A percentile compares a stretch with the other conserved stretches of the same genome.
These are phyloP conservation scores for Allium sativum DNA, from an alignment of 106 monocot species.

Conservation along the genomic window DNA sequence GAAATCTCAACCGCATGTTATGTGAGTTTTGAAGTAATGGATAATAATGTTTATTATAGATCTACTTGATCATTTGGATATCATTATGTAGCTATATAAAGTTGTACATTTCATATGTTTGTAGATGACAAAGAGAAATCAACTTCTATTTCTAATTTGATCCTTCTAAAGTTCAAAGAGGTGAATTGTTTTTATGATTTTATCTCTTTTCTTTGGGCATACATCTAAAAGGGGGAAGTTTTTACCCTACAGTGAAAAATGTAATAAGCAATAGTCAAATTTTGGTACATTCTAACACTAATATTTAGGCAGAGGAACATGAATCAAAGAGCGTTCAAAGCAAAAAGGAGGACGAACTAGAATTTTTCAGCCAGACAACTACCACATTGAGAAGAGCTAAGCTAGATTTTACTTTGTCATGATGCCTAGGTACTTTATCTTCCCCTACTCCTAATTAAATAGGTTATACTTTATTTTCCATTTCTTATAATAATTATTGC, in stretches of 20 bases:
- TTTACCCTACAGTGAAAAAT: too few species aligned
- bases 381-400: slow-evolving; percentile 46
- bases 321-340: slow-evolving; percentile 43
- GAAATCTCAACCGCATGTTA: too few species aligned
- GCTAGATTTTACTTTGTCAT: slow-evolving; percentile 43
- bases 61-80: too few species aligned
- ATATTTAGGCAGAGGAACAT: slow-evolving; percentile 60
- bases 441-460: not conserved
- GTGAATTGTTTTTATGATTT: slow-evolving; percentile 36
- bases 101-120: slow-evolving; percentile 10
- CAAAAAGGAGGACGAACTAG: slow-evolving; percentile 56
- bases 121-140: slow-evolving; percentile 75
- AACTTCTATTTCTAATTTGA: slow-evolving; percentile 71
- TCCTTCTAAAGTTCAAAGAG: slow-evolving; percentile 90
- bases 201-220: too few species aligned
- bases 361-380: slow-evolving; percentile 48
- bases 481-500: too few species aligned
- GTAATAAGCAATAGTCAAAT: too few species aligned
- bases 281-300: not conserved
- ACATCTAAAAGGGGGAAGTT: too few species aligned
- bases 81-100: too few species aligned
- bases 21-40: too few species aligned
- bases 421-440: not conserved
- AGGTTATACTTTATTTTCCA: not conserved
- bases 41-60: too few species aligned